A percentile compares a stretch with the other conserved stretches of the same genome.
These are phyloP conservation scores for Tricladium varicosporioides DNA, from an alignment of 2,329 filamentous ascomycete genomes.

Conservation along the genomic window DNA sequence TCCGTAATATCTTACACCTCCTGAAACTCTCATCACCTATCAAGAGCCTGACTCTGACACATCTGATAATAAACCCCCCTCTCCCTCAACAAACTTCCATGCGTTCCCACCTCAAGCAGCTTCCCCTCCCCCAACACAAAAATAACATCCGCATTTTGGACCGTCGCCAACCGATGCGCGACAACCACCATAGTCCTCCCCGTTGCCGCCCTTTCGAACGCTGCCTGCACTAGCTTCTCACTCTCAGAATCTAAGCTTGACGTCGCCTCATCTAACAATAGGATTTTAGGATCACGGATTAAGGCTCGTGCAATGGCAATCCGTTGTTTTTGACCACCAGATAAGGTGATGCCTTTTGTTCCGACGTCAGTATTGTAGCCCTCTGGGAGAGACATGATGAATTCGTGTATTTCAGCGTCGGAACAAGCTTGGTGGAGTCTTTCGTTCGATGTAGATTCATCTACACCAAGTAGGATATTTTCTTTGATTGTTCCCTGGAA, in stretches of 20 bases:
- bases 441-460: constrained; percentile 37
- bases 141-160: constrained; percentile 61
- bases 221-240: constrained; percentile 58
- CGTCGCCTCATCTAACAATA: constrained; percentile 60
- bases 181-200: constrained; percentile 75
- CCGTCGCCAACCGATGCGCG: constrained; percentile 73
- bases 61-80: constrained; percentile 32
- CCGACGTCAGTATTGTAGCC: constrained; percentile 49
- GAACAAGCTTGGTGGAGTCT: constrained; percentile 45
- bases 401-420: constrained; percentile 52
- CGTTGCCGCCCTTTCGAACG: constrained; percentile 62
- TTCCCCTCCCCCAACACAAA: constrained; percentile 31
- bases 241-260: constrained; percentile 54
- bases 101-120: constrained; percentile 29
- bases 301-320: constrained; percentile 54
- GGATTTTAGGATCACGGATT: constrained; percentile 48
- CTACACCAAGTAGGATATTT: constrained; percentile 66
- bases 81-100: constrained; percentile 24
- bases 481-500: constrained; percentile 62
- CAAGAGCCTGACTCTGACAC: constrained; percentile 3
- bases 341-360: constrained; percentile 45
- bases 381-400: constrained; percentile 50
- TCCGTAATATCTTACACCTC: no score
- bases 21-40: background rate
- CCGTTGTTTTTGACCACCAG: constrained; percentile 55